Base-by-base conservation (phyloP, 495 filamentous ascomycete genomes). In the Echria macrotheca region DNA sequence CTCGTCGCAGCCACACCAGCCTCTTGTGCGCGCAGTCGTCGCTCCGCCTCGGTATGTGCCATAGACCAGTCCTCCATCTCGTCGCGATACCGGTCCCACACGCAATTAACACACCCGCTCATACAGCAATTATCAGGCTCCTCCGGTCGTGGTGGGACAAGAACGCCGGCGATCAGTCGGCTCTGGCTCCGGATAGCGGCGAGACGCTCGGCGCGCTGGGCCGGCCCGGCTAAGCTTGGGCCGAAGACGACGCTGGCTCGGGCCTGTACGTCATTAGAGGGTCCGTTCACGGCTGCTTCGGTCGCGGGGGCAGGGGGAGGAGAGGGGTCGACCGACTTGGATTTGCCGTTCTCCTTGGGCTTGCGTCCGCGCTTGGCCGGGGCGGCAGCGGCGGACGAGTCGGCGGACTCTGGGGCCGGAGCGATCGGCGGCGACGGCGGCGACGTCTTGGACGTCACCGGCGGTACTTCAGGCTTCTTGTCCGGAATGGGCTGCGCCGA, bases 71-170 rank as follows among this genome's bases (percentile, higher is more conserved):
- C 85, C 61, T 97, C 91, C 69, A 96, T 73, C 47, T 95, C 90
- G 52, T 97, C 91, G 3, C 89, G 74, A 67, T 83, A 95, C 35
- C 77, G 72, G 64, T 96, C 91, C 91, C 91, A 98, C 9, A 95
- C 91, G 65, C 93, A 98, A 63, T 97, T 91, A 23, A 96, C 91
- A 64, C 93, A 98, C 22, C 93, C 93, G 57, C 84, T 89, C 93
- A 97, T 98, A 69, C 93, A 98, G 78, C 93, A 98, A 67, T 97
- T 96, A 64, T 96, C 93, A 11, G 93, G 93, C 65, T 98, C 93
- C 44, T 81, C 77, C 6, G 93, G 93, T 11, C 78, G 74, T 14
- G 89, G 89, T 9, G 90, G 91, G 3, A 95, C 85, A 47, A 78
- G 71, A 9, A 95, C 78, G 22, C 91, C 91, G 10, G 89, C 89